phyloP scores from a whole-genome alignment of 2,329 filamentous ascomycete genomes.

The Tolypocladium sp. region DNA sequence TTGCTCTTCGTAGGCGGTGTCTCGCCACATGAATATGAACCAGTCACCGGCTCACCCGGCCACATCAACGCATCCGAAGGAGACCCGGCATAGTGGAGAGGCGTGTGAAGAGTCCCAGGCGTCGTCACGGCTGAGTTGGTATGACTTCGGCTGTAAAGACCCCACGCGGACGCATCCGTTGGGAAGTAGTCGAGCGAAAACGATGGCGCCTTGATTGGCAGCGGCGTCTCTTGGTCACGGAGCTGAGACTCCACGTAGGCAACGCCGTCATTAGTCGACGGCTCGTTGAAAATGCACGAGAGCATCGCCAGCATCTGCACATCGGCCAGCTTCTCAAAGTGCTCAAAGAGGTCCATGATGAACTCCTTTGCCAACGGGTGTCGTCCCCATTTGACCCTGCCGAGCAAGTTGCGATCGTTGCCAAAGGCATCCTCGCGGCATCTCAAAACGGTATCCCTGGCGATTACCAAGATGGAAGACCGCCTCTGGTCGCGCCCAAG shows the following conservation, averaged over 20 bases:
- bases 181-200: slow-evolving; percentile 62
- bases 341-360: slow-evolving; percentile 51
- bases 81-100: slow-evolving; percentile 44
- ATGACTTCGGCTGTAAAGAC: slow-evolving; percentile 39
- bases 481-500: slow-evolving; percentile 43
- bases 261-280: slow-evolving; percentile 43
- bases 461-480: slow-evolving; percentile 60
- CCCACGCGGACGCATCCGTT: slow-evolving; percentile 45
- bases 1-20: slow-evolving; percentile 46
- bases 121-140: slow-evolving; percentile 47
- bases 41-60: slow-evolving; percentile 43
- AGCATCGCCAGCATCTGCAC: slow-evolving; percentile 66
- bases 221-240: slow-evolving; percentile 50
- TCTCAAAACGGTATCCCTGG: slow-evolving; percentile 46
- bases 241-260: slow-evolving; percentile 49
- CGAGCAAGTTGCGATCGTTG: slow-evolving; percentile 30
- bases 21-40: slow-evolving; percentile 53
- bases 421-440: slow-evolving; percentile 9
- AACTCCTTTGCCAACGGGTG: slow-evolving; percentile 56
- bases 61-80: slow-evolving; percentile 46
- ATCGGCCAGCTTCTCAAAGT: slow-evolving; percentile 54
- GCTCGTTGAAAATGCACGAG: slow-evolving; percentile 59
- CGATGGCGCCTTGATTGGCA: slow-evolving; percentile 55
- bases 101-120: slow-evolving; percentile 46
- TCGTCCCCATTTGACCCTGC: slow-evolving; percentile 58